Base-by-base conservation (phyloP, 345 rosid species). In the Odontarrhena argentea region DNA sequence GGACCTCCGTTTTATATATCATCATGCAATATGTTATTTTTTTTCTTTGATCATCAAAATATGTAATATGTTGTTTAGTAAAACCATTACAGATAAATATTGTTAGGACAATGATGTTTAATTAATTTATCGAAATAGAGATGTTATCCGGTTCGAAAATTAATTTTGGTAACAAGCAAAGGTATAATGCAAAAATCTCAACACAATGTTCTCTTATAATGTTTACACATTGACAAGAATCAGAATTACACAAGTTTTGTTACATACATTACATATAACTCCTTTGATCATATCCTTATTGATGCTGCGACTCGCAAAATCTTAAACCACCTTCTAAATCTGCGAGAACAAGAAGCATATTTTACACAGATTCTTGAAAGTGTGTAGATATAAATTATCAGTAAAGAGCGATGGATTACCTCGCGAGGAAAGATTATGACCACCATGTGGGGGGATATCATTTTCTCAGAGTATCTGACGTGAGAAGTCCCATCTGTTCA, bases 401-500 rank as follows among this genome's bases (percentile, higher is more conserved):
- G 44, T 44, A 10, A 35, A 51, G 6, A 47, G 28, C 24, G 7
- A 57, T 26, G 15, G 12, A 14, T 65, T 18, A 56, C 60, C 75
- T 38, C 25, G 6, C 2, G 38, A n/a, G 47, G 59, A 48, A 57
- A 69, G 42, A 13, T 40, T 13, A 40, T 40, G 65, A 57, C 12
- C 14, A 18, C 22, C 22, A 18, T 18, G n/a, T 2, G 59, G 42
- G 53, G 53, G 4, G 18, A 41, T 41, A 41, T 80, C 86, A 87
- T 5, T 50, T 70, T 30, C 46, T 74, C 41, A 51, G 26, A 35
- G 67, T 42, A 6, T 82, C 78, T 8, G 96, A 79, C 42, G 83
- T 24, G 43, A 88, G 92, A 61, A 84, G 87, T 45, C 81, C 91
- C 94, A 88, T 88, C 80, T 88, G 94, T 71, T 80, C 84, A 18